Evolutionary conservation across 257 asterid genomes (phyloP).

Genomic region (Apocynum venetum): DNA sequence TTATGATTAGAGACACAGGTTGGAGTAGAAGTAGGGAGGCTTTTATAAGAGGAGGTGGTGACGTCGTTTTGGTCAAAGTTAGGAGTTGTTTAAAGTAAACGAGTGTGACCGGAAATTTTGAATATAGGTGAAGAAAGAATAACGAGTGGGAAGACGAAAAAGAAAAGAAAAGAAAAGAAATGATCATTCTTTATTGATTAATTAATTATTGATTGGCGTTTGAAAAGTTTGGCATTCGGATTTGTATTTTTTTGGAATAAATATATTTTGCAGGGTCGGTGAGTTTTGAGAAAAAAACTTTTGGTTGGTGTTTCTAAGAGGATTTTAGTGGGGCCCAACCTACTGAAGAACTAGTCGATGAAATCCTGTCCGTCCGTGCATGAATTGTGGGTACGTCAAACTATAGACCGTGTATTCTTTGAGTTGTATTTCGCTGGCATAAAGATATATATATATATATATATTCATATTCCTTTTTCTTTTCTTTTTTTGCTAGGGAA

Average conservation of each 20-base stretch:
- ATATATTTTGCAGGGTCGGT: neutral
- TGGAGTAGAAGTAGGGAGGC: conserved; percentile 11
- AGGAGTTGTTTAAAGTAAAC: conserved; percentile 13
- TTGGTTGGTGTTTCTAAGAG: too few relatives aligned
- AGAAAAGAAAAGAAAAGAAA: neutral
- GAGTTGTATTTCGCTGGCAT: neutral
- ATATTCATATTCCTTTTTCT: too few relatives aligned
- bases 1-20: neutral
- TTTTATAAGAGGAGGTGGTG: conserved; percentile 28
- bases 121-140: neutral
- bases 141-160: neutral
- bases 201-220: neutral
- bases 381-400: neutral
- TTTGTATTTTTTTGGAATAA: neutral
- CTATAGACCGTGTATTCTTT: neutral
- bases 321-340: too few relatives aligned
- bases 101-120: neutral
- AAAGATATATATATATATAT: neutral
- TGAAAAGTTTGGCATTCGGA: neutral
- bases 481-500: neutral
- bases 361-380: neutral
- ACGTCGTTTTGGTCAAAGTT: conserved; percentile 46
- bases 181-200: too few relatives aligned
- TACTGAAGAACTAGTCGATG: neutral
- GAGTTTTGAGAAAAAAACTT: neutral